Conservation (phyloP, 2,329 filamentous ascomycete genomes). For the Dendryphion nanum region DNA sequence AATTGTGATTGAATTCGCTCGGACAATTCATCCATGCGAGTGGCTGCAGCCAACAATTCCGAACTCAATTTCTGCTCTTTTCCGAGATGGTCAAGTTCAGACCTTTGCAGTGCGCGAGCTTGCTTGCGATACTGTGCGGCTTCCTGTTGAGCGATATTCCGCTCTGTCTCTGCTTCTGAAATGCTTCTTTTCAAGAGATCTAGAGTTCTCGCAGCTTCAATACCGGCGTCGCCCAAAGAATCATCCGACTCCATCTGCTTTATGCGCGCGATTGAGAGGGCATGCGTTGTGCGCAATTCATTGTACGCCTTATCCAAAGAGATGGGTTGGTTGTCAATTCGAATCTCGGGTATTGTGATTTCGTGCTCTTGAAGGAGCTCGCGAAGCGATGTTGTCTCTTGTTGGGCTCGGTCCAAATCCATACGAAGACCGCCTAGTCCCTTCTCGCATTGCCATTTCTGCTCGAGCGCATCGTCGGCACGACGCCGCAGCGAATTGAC, state of each 20-base stretch:
- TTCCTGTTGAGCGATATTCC: conserved; percentile 69
- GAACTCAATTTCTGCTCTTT: conserved; percentile 65
- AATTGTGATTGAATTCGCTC: conserved; percentile 78
- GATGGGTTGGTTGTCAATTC: conserved; percentile 56
- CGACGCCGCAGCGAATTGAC: conserved; percentile 80
- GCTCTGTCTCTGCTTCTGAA: conserved; percentile 66
- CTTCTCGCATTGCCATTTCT: conserved; percentile 96
- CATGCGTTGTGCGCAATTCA: conserved; percentile 71
- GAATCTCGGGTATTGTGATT: conserved; percentile 66
- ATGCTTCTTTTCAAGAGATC: conserved; percentile 67
- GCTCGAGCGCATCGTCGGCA: conserved; percentile 89
- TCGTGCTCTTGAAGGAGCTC: conserved; percentile 79
- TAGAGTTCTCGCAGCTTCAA: conserved; percentile 61
- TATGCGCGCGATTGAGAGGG: conserved; percentile 64
- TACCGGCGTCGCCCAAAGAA: conserved; percentile 32
- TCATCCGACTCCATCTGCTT: conserved; percentile 59
- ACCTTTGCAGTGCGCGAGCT: conserved; percentile 56
- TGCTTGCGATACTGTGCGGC: conserved; percentile 61
- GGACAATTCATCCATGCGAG: conserved; percentile 76
- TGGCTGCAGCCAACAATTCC: conserved; percentile 71
- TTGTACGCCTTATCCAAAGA: conserved; percentile 72
- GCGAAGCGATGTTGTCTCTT: conserved; percentile 84
- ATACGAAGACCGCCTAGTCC: conserved; percentile 86
- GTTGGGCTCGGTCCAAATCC: conserved; percentile 92
- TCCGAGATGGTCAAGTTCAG: conserved; percentile 56